Percentiles rank a stretch among this genome's conserved stretches.
These are phyloP conservation scores for Tubosaeta sp. DNA, from an alignment of 768 basidiomycete species.

Conservation along the genomic window DNA sequence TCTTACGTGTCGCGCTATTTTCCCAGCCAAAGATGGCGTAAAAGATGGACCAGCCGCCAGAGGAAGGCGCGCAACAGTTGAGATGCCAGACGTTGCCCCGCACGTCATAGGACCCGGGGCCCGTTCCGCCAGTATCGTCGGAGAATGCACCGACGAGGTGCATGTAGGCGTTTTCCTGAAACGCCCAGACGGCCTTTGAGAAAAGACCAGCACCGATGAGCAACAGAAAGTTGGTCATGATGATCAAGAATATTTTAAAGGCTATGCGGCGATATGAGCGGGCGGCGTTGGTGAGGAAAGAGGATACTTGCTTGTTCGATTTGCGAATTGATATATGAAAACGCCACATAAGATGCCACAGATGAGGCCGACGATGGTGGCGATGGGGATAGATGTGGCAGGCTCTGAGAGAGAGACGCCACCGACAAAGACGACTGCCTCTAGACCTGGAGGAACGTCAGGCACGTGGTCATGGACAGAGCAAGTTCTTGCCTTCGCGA, in stretches of 20 bases:
- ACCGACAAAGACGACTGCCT: constrained; percentile 91
- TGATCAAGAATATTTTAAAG: constrained; percentile 80
- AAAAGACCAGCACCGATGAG: constrained; percentile 95
- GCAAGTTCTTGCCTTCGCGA: constrained; percentile 66
- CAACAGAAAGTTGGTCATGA: constrained; percentile 88
- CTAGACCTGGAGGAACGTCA: constrained; percentile 50
- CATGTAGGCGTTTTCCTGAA: constrained; percentile 67
- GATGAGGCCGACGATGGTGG: constrained; percentile 80
- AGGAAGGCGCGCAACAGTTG: constrained; percentile 61
- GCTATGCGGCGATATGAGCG: constrained; percentile 35
- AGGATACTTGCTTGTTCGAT: constrained; percentile 53
- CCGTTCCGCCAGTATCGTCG: constrained; percentile 63
- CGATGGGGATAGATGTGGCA: constrained; percentile 84
- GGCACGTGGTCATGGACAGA: not conserved
- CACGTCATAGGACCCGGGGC: constrained; percentile 82
- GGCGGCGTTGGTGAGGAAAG: not conserved
- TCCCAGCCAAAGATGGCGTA: constrained; percentile 85
- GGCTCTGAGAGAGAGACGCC: constrained; percentile 84
- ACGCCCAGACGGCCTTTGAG: constrained; percentile 69
- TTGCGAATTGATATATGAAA: constrained; percentile 77
- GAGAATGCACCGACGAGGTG: constrained; percentile 66
- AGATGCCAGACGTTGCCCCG: constrained; percentile 86
- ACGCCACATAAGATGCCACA: constrained; percentile 71
- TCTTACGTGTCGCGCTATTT: constrained; percentile 68
- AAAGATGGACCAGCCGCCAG: constrained; percentile 79